phyloP scores from a whole-genome alignment of 2,329 filamentous ascomycete genomes.

The Colletotrichum sp. region DNA sequence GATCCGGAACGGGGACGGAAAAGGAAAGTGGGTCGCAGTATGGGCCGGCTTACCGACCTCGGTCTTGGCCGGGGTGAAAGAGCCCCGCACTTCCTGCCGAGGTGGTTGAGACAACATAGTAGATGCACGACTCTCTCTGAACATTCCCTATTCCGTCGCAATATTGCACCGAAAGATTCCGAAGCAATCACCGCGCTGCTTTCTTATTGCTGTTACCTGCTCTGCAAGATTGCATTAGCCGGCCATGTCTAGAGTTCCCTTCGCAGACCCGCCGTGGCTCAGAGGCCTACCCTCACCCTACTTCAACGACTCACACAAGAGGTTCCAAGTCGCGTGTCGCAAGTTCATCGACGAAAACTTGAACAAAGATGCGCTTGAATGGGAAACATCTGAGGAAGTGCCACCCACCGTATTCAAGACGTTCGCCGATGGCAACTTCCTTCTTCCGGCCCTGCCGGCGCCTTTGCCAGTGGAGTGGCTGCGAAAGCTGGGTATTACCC shows the following conservation, averaged over 20 bases:
- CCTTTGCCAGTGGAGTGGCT: slow-evolving; percentile 73
- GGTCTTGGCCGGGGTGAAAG: not conserved
- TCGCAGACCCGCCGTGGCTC: slow-evolving; percentile 77
- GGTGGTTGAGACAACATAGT: not conserved
- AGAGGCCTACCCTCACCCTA: slow-evolving; percentile 74
- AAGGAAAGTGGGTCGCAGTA: not conserved
- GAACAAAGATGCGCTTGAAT: slow-evolving; percentile 67
- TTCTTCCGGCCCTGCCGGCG: slow-evolving; percentile 72
- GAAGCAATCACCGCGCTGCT: not conserved
- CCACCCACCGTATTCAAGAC: slow-evolving; percentile 67
- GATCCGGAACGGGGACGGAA: rapidly evolving
- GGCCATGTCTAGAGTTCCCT: slow-evolving; percentile 48
- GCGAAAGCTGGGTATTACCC: slow-evolving; percentile 67
- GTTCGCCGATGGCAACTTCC: slow-evolving; percentile 71
- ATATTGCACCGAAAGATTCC: too few relatives aligned
- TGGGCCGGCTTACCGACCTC: not conserved
- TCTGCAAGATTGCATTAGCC: not conserved
- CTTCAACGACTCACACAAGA: slow-evolving; percentile 68
- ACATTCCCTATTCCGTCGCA: not conserved
- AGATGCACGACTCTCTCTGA: too few relatives aligned
- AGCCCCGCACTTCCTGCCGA: not conserved
- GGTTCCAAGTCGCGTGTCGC: slow-evolving; percentile 72
- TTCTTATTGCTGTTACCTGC: rapidly evolving
- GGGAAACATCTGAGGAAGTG: slow-evolving; percentile 70
- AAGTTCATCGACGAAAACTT: slow-evolving; percentile 70